phyloP scores from a whole-genome alignment of 805 yeast genomes.

The Lachancea meyersii region DNA sequence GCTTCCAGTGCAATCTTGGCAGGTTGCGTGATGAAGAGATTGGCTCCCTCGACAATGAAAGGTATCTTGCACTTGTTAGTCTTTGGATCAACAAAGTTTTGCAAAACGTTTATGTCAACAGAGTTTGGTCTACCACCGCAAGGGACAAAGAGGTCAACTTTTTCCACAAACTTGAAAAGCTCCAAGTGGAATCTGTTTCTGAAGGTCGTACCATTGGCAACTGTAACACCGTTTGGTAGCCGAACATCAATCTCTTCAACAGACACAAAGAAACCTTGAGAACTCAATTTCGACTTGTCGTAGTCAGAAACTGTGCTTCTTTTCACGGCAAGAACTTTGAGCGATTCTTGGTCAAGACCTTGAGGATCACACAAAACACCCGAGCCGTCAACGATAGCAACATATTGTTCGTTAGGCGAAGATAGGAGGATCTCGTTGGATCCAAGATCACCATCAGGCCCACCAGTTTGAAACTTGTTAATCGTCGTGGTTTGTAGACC shows the following conservation, averaged over 20 bases:
- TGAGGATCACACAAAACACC: conserved; percentile 91
- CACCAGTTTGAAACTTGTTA: conserved; percentile 91
- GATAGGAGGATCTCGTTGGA: conserved; percentile 90
- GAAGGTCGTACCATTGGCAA: conserved; percentile 81
- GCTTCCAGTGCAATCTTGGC: conserved; percentile 82
- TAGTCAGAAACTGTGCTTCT: conserved; percentile 70
- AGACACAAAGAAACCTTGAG: conserved; percentile 72
- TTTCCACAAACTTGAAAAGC: conserved; percentile 54
- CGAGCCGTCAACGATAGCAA: conserved; percentile 89
- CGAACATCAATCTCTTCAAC: conserved; percentile 77
- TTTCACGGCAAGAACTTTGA: conserved; percentile 66
- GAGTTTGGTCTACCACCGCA: conserved; percentile 99
- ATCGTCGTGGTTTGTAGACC: conserved; percentile 52
- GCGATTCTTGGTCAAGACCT: conserved; percentile 78
- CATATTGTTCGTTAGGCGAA: conserved; percentile 65
- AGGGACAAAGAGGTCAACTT: conserved; percentile 84
- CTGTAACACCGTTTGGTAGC: conserved; percentile 67
- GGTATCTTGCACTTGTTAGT: conserved; percentile 76
- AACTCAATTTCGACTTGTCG: conserved; percentile 59
- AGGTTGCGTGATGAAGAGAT: conserved; percentile 87
- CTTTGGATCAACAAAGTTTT: conserved; percentile 59
- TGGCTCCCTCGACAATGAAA: conserved; percentile 95
- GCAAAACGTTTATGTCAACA: conserved; percentile 78
- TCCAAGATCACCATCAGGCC: conserved; percentile 98
- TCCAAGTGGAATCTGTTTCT: conserved; percentile 86